phyloP scores from a whole-genome alignment of 208 protist genomes.

The Acanthamoeba divionensis region DNA sequence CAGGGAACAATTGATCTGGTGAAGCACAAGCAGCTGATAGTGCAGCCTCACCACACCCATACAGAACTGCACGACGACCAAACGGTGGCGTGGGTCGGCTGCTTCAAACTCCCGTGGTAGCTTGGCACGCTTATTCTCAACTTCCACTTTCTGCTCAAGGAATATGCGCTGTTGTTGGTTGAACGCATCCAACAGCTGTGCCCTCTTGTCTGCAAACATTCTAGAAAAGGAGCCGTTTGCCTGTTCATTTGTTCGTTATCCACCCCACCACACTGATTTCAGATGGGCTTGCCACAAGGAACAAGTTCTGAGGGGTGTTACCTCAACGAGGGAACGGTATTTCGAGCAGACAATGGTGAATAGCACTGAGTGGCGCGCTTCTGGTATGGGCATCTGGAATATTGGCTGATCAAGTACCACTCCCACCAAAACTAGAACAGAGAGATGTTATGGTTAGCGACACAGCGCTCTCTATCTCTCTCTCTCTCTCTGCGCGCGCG shows the following conservation, averaged over 20 bases:
- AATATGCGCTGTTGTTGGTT: slow-evolving; percentile 49
- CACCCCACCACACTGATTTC: no score
- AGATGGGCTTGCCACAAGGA: no score
- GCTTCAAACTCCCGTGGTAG: neutral
- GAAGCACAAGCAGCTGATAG: slow-evolving; percentile 41
- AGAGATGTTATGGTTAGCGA: no score
- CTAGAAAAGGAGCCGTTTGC: slow-evolving; percentile 8
- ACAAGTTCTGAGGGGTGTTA: no score
- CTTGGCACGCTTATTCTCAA: slow-evolving; percentile 27
- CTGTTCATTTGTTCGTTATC: no score
- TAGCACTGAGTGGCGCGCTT: slow-evolving; percentile 1
- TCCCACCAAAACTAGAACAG: no score
- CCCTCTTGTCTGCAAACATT: slow-evolving; percentile 21
- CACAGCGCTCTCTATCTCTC: no score
- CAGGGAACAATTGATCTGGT: slow-evolving; percentile 53
- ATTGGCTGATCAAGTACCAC: neutral
- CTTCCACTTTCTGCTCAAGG: slow-evolving; percentile 28
- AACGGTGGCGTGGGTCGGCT: neutral
- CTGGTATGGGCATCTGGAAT: neutral
- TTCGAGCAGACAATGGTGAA: slow-evolving; percentile 55
- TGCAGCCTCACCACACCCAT: slow-evolving; percentile 23
- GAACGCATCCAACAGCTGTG: slow-evolving; percentile 51
- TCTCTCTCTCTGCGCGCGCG: no score
- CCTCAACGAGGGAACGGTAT: slow-evolving; percentile 37
- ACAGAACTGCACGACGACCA: slow-evolving; percentile 31